A percentile compares a stretch with the other conserved stretches of the same genome.
phyloP scores from a whole-genome alignment of 2,329 filamentous ascomycete species.

The Cladosporium colombiae region DNA sequence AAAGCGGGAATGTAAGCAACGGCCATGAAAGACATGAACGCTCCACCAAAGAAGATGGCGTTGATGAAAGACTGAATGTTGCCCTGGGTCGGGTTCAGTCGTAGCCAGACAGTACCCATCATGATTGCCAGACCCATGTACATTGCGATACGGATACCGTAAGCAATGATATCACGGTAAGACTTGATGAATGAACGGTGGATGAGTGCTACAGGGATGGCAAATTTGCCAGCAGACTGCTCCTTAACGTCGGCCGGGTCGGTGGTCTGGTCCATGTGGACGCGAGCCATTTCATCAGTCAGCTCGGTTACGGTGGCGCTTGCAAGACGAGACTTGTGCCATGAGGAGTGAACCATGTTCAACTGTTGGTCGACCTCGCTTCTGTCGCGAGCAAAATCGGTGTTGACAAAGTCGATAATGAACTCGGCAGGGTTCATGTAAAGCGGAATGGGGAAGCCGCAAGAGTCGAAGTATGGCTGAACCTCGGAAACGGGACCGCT shows the following conservation, averaged over 20 bases:
- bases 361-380: constrained; percentile 53
- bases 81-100: constrained; percentile 65
- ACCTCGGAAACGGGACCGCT: constrained; percentile 65
- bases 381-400: constrained; percentile 65
- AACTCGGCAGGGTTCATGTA: constrained; percentile 80
- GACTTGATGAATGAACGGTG: constrained; percentile 82
- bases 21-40: constrained; percentile 57
- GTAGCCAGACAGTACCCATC: constrained; percentile 86
- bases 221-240: constrained; percentile 47
- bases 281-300: constrained; percentile 39
- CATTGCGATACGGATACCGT: constrained; percentile 81
- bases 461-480: constrained; percentile 62
- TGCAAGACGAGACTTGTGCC: constrained; percentile 53
- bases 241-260: constrained; percentile 32
- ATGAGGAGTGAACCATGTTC: constrained; percentile 55
- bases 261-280: constrained; percentile 36
- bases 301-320: constrained; percentile 37
- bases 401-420: constrained; percentile 75
- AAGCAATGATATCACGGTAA: constrained; percentile 80
- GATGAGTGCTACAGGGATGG: constrained; percentile 64
- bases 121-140: constrained; percentile 78
- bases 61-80: constrained; percentile 83
- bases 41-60: constrained; percentile 63
- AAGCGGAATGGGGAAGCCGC: constrained; percentile 64
- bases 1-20: constrained; percentile 82